A percentile compares a stretch with the other conserved stretches of the same genome.
These are phyloP conservation scores for Leccinum aurantiacum DNA, from an alignment of 768 basidiomycete genomes.

Conservation along the genomic window DNA sequence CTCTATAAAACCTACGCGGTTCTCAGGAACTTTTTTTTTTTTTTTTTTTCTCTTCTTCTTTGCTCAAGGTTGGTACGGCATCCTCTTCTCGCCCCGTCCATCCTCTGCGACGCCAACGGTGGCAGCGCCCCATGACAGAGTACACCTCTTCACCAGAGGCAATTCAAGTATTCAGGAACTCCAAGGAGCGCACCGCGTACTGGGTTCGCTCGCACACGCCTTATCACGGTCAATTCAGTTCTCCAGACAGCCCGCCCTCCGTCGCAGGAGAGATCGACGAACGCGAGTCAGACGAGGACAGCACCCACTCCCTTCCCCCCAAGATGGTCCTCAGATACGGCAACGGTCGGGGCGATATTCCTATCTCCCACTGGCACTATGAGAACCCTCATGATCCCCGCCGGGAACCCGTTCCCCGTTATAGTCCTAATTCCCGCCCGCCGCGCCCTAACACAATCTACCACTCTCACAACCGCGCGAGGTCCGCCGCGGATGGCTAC, in stretches of 20 bases:
- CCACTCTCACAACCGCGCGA: conserved; percentile 37
- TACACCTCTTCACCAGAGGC: conserved; percentile 61
- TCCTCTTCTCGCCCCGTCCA: neutral
- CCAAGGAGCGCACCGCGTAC: conserved; percentile 60
- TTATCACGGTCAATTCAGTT: conserved; percentile 41
- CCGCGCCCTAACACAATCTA: conserved; percentile 33
- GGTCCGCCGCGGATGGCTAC: conserved; percentile 36
- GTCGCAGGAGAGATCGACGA: conserved; percentile 40
- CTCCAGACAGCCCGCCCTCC: conserved; percentile 60
- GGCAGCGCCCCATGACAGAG: conserved; percentile 53
- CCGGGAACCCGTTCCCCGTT: conserved; percentile 15
- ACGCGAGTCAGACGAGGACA: conserved; percentile 42
- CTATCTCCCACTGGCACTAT: conserved; percentile 51
- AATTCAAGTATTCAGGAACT: conserved; percentile 53
- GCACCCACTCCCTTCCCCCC: conserved; percentile 54
- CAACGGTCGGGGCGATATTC: conserved; percentile 63
- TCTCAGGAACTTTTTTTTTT: conserved; percentile 1
- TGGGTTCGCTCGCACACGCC: conserved; percentile 58
- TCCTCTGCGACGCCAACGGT: neutral
- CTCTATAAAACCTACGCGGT: conserved; percentile 25
- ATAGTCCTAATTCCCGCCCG: conserved; percentile 25
- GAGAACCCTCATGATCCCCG: conserved; percentile 21
- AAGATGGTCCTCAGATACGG: conserved; percentile 70
- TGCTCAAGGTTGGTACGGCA: conserved; percentile 1
- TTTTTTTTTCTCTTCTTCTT: conserved; percentile 12